Evolutionary conservation across 495 filamentous ascomycete species (phyloP).

Genomic region (Astrothelium macrocarpum): DNA sequence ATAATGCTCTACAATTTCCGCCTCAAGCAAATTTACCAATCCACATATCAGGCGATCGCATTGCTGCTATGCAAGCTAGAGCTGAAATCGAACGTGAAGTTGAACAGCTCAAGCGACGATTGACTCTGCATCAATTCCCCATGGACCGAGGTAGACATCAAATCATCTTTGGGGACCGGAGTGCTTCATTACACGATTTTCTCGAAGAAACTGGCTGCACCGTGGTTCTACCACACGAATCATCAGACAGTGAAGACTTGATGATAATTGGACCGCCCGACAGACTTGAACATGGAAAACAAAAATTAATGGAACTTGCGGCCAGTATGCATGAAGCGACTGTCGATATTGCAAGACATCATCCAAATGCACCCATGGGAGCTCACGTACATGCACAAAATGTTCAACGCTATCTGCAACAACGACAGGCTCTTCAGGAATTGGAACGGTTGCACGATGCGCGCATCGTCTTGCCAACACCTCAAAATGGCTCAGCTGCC

Average conservation of each 20-base stretch:
- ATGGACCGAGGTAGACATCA: slow-evolving; percentile 76
- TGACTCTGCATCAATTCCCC: slow-evolving; percentile 62
- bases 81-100: slow-evolving; percentile 69
- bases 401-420: slow-evolving; percentile 70
- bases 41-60: slow-evolving; percentile 74
- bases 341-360: slow-evolving; percentile 67
- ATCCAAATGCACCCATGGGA: slow-evolving; percentile 61
- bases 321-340: slow-evolving; percentile 68
- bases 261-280: slow-evolving; percentile 74
- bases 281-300: slow-evolving; percentile 58
- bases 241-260: slow-evolving; percentile 66
- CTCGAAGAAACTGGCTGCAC: slow-evolving; percentile 83
- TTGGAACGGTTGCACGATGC: slow-evolving; percentile 69
- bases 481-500: slow-evolving; percentile 50
- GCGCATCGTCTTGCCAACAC: slow-evolving; percentile 66
- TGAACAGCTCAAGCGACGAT: slow-evolving; percentile 55
- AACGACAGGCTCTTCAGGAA: slow-evolving; percentile 64
- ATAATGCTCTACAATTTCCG: slow-evolving; percentile 55
- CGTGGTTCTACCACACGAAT: slow-evolving; percentile 64
- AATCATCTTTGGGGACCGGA: slow-evolving; percentile 78
- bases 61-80: slow-evolving; percentile 67
- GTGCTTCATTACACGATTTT: slow-evolving; percentile 71
- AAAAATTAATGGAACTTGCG: slow-evolving; percentile 73
- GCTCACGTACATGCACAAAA: slow-evolving; percentile 69
- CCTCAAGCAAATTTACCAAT: slow-evolving; percentile 63